Percentiles rank a stretch among this genome's conserved stretches.
Evolutionary conservation across 177 flowering plant genomes (phyloP).

Genomic region (Telopea speciosissima): DNA sequence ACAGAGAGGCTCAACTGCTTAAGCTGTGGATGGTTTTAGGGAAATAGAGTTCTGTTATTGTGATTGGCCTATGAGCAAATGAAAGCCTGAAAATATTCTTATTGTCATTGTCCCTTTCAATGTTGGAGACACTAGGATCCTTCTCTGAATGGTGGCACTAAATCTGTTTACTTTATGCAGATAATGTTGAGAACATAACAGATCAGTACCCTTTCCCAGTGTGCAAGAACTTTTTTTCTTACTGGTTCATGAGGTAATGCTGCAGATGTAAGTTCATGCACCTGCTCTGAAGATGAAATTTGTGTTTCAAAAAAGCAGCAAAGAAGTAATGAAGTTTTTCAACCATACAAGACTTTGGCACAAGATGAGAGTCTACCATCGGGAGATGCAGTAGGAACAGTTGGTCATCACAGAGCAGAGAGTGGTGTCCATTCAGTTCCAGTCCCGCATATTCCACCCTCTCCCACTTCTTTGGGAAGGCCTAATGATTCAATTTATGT

Average conservation of each 20-base stretch:
- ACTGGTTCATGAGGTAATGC: conserved; percentile 63
- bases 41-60: not conserved
- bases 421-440: conserved; percentile 19
- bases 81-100: not conserved
- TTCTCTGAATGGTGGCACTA: not conserved
- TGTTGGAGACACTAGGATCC: not conserved
- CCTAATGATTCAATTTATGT: conserved; percentile 36
- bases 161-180: conserved; percentile 21
- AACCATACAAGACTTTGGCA: conserved; percentile 27
- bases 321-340: conserved; percentile 23
- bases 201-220: conserved; percentile 56
- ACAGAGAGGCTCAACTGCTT: too few relatives aligned
- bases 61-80: too few relatives aligned
- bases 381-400: conserved; percentile 30
- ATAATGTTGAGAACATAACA: conserved; percentile 91
- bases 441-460: conserved; percentile 27
- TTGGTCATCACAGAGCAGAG: conserved; percentile 28
- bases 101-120: not conserved
- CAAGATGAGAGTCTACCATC: conserved; percentile 29
- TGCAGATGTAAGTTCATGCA: conserved; percentile 72
- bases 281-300: conserved; percentile 71
- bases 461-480: conserved; percentile 24
- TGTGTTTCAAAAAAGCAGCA: conserved; percentile 47
- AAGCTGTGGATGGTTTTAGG: not conserved
- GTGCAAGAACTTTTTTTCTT: conserved; percentile 73